A percentile compares a stretch with the other conserved stretches of the same genome.
Conservation (phyloP, 495 filamentous ascomycete species). For the Tirmania nivea region DNA sequence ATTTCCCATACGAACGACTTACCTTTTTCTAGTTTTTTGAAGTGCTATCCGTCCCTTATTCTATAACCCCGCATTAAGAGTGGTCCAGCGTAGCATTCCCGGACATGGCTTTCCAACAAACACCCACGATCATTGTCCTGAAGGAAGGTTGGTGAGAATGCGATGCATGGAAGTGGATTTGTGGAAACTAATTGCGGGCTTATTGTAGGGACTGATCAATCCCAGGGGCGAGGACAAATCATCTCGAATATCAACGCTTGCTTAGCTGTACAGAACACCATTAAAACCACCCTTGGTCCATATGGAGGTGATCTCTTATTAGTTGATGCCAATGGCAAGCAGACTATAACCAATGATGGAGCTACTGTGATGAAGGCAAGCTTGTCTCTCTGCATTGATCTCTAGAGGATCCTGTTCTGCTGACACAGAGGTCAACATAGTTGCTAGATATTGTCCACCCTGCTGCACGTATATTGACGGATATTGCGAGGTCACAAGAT, state of each 20-base stretch:
- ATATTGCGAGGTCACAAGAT: slow-evolving; percentile 96
- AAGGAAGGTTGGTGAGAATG: slow-evolving; percentile 60
- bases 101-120: slow-evolving; percentile 29
- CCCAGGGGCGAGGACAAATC: slow-evolving; percentile 91
- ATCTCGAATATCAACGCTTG: slow-evolving; percentile 98
- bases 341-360: slow-evolving; percentile 98
- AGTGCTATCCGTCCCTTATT: no score
- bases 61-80: not conserved
- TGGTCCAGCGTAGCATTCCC: not conserved
- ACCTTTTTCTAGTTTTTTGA: no score
- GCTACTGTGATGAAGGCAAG: slow-evolving; percentile 94
- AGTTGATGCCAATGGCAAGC: slow-evolving; percentile 82
- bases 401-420: not conserved
- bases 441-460: slow-evolving; percentile 96
- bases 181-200: slow-evolving; percentile 19
- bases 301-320: slow-evolving; percentile 92
- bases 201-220: slow-evolving; percentile 60
- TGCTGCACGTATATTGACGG: slow-evolving; percentile 89
- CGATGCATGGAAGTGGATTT: not conserved
- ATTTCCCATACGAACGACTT: no score
- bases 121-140: slow-evolving; percentile 94
- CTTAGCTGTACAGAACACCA: slow-evolving; percentile 85
- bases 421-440: slow-evolving; percentile 25
- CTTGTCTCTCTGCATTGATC: no score
- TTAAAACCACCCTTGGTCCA: slow-evolving; percentile 87